Evolutionary conservation across 805 yeast genomes (phyloP), one percentile per base, ranked within the genome.

Genomic region (Schizosaccharomyces osmophilus): DNA sequence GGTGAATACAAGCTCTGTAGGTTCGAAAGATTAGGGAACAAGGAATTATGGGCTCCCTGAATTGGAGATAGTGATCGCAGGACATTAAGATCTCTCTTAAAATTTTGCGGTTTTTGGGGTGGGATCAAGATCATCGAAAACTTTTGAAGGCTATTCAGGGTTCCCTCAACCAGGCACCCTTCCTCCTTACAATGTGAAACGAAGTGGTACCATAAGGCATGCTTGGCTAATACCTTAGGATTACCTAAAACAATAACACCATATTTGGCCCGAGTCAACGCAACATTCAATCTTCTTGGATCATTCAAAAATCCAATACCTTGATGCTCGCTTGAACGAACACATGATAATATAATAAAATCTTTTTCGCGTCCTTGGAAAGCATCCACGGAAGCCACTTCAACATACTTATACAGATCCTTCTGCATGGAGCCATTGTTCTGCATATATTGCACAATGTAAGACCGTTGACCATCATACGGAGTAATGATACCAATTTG

Each of bases 401-500:
- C 97, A 59, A 89, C 84, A 61, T 79, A 82, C 60, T 76, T 70
- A 69, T 87, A 87, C 42, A 79, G 71, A 0, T 82, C 82, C 65
- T 80, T 79, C 61, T 82, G 84, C 68, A 83, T 69, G 0, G 86
- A 72, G 39, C 89, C 85, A 66, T 82, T 82, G 75, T 81, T 71
- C 66, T 79, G 79, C 87, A 89, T 81, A 70, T 85, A 85, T 68
- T 83, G 88, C 9, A 81, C 78, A 61, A 89, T 74, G 69, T 83
- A 88, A 0, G 89, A 85, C 64, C 95, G 75, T 73, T 89, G 97
- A 42, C 95, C 97, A 70, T 87, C 95, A 71, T 89, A 89, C 0
- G 97, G 97, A 5, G 97, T 89, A 62, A 89, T 83, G 48, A 89
- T 84, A 69, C 97, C 97, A 68, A 89, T 89, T 69, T 87, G 90